Conservation (phyloP, 148 eudicot genomes). For the Gaultheria prostrata region DNA sequence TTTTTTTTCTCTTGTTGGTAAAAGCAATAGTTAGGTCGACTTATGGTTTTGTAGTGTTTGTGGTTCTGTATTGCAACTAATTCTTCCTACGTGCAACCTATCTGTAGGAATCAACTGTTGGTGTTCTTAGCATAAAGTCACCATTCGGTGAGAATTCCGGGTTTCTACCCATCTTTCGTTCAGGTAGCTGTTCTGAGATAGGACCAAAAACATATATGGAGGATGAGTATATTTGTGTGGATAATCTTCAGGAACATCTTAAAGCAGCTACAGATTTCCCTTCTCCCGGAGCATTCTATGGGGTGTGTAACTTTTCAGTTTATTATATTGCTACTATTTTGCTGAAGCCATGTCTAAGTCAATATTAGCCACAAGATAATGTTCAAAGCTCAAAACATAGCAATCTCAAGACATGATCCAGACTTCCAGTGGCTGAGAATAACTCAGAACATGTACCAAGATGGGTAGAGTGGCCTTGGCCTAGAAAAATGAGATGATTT, state of each 20-base stretch:
- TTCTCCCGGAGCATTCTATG: constrained; percentile 63
- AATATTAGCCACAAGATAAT: background rate
- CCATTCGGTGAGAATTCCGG: constrained; percentile 32
- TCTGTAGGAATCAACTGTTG: constrained; percentile 31
- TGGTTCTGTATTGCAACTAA: background rate
- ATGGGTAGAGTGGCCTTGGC: background rate
- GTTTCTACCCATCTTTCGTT: constrained; percentile 47
- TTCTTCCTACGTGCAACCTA: background rate
- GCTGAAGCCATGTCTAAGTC: background rate
- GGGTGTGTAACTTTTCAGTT: constrained; percentile 43
- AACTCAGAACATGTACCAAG: background rate
- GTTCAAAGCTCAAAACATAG: background rate
- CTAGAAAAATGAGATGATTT: constrained; percentile 1
- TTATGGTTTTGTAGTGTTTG: background rate
- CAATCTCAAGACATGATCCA: background rate
- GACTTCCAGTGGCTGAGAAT: background rate
- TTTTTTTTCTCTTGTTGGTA: background rate
- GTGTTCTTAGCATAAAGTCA: constrained; percentile 26
- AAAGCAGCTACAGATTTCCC: constrained; percentile 31
- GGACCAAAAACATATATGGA: constrained; percentile 67
- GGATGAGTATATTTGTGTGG: constrained; percentile 62
- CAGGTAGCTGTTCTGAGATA: constrained; percentile 67
- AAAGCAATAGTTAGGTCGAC: background rate
- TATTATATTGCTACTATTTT: background rate
- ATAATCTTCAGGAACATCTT: constrained; percentile 47